Evolutionary conservation across 768 basidiomycete species (phyloP), one percentile per base, ranked within the genome.

Genomic region (Calocera viscosa): DNA sequence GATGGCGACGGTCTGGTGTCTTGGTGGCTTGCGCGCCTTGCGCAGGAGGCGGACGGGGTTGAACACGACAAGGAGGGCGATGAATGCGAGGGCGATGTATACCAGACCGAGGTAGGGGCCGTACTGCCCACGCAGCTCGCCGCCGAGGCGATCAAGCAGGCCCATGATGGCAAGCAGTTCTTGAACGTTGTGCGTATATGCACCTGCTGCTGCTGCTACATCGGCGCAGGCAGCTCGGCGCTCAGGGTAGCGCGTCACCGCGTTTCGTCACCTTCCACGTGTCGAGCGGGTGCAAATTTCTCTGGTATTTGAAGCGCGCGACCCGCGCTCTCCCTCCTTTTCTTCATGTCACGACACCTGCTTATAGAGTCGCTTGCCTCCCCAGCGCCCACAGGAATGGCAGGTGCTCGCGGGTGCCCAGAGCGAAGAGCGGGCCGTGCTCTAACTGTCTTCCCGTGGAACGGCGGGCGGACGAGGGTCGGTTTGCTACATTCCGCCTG

Each of bases 1-100:
- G 66, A 98, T 85, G 2, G 86, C 90, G n/a, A 91, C 89, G 1
- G 91, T 85, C 19, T 88, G 86, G 32, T 83, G 74, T 60, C 78
- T 70, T 1, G 77, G 75, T 24, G 64, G 47, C 47, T 69, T 53
- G 34, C 26, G 30, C 16, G 14, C 14, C 26, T 22, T 26, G 26
- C 53, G 30, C 2, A 32, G 5, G 30, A 60, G 53, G 30, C 53
- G 53, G 24, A 32, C 26, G 53, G 30, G 53, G 26, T 60, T 60
- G 53, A 60, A 26, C 5, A 60, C 2, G 53, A 60, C 10, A 26
- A 60, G 24, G 53, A 60, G 53, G 53, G 53, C 53, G 53, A 60
- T 7, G 53, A 60, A 26, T 5, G 53, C 53, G 30, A 60, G 53
- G 53, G 30, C 16, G 30, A 60, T 26, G 53, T 60, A 60, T 14